Base-by-base conservation (phyloP, 106 monocot species). In the Apostasia shenzhenica region DNA sequence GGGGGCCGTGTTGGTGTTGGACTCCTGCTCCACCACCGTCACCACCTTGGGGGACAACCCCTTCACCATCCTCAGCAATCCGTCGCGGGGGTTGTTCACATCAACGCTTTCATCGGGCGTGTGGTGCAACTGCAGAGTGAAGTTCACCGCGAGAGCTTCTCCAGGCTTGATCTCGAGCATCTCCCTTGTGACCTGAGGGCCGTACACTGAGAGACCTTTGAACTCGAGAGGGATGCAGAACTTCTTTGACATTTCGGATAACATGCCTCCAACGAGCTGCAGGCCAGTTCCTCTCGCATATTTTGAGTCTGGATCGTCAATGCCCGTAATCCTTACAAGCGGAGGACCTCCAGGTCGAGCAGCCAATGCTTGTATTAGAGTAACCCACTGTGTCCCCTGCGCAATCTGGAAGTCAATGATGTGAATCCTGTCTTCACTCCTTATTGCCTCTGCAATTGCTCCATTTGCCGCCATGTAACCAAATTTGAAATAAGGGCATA, bases 381-480 rank as follows among this genome's bases (percentile, higher is more conserved):
- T 94, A 39, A 87, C 61, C 94, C 94, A 94, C 60, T 94, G 94
- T 2, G 94, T 87, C 9, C 94, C 94, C 59, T 90, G 89, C 11
- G 87, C 82, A 43, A 94, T 89, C 68, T 89, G 86, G 57, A 94
- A 94, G 69, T 94, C 93, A 55, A 94, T 78, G n/a, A 94, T 89
- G 78, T 94, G 94, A 64, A 90, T 81, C 53, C 60, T 78, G 50
- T 94, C 84, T 66, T 94, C 90, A 14, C 69, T 76, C 71, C 79
- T 79, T 5, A 94, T 38, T 8, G 94, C 87, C 72, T 94, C 94
- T 2, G 94, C 94, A 41, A 94, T 94, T 12, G 94, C 94, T 14
- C 94, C 94, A 60, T 94, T 94, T 53, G 90, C 94, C 0, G 94
- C 94, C 90, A 94, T 94, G 74, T 94, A 90, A 0, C 90, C 90